Conservation (phyloP, 169 alveolate genomes). For the Besnoitia besnoiti region DNA sequence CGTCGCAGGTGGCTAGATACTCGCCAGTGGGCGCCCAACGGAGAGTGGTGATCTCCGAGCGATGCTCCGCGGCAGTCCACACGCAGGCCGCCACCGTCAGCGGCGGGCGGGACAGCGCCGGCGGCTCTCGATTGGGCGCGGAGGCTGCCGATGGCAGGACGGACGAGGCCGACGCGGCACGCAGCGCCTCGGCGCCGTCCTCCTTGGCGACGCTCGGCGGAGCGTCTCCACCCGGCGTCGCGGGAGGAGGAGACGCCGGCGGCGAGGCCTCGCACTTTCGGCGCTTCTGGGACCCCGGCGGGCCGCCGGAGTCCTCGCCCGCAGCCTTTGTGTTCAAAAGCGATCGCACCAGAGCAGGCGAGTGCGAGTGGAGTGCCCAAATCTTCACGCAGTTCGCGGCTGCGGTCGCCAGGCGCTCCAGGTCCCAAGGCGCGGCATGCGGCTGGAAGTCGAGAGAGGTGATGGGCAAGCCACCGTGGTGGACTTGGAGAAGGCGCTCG, state of each 20-base stretch:
- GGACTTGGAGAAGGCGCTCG: conserved; percentile 63
- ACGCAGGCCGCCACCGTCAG: conserved; percentile 58
- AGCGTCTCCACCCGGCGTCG: neutral
- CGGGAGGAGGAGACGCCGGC: neutral
- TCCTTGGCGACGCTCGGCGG: neutral
- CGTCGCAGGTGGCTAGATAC: conserved; percentile 33
- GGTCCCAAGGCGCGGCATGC: conserved; percentile 47
- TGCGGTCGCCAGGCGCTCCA: conserved; percentile 67
- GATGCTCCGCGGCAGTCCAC: conserved; percentile 57
- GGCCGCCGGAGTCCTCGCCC: neutral
- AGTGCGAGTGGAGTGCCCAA: conserved; percentile 64
- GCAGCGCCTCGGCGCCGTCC: neutral
- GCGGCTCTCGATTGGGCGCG: neutral
- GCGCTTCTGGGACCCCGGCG: neutral
- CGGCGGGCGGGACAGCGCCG: conserved; percentile 19
- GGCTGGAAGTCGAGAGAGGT: conserved; percentile 65
- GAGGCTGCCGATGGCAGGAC: neutral
- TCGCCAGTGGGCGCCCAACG: conserved; percentile 51
- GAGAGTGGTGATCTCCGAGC: conserved; percentile 44
- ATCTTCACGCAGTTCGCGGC: conserved; percentile 63
- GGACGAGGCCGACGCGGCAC: neutral
- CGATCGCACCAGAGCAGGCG: conserved; percentile 4
- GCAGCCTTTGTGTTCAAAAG: neutral
- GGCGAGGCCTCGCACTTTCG: neutral
- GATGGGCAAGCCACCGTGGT: conserved; percentile 67